These are phyloP conservation scores for Taxillus chinensis DNA, from an alignment of 164 flowering plant species.

Conservation along the genomic window DNA sequence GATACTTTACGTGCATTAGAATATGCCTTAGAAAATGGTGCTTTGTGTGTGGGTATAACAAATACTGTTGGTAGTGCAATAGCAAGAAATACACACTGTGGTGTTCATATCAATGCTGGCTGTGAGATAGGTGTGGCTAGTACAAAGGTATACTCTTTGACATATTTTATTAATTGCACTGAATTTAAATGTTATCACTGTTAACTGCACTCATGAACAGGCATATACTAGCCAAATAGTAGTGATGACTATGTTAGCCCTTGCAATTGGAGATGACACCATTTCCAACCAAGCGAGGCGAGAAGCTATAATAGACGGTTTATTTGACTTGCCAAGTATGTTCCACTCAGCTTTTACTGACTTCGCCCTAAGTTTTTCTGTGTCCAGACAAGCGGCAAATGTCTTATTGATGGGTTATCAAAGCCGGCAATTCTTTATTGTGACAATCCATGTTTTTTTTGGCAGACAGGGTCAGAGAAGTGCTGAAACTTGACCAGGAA, in stretches of 20 bases:
- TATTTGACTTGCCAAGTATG: constrained; percentile 84
- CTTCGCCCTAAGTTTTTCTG: too few relatives aligned
- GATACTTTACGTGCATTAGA: constrained; percentile 80
- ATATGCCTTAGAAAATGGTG: constrained; percentile 88
- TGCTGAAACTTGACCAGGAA: constrained; percentile 73
- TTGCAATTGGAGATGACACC: constrained; percentile 81
- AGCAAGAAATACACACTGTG: constrained; percentile 90
- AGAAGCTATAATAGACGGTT: constrained; percentile 75
- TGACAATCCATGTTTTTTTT: constrained; percentile 1
- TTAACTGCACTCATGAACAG: constrained; percentile 22
- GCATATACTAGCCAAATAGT: constrained; percentile 98
- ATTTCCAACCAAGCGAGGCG: constrained; percentile 71
- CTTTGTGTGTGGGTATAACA: constrained; percentile 94
- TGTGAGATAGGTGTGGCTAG: constrained; percentile 98
- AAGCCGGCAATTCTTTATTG: background rate
- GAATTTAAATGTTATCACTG: background rate
- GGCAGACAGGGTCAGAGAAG: constrained; percentile 75
- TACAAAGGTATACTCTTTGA: constrained; percentile 57
- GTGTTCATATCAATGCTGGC: constrained; percentile 97
- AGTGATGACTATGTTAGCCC: constrained; percentile 92
- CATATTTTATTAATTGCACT: background rate
- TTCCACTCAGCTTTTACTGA: constrained; percentile 2
- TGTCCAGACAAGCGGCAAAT: too few relatives aligned
- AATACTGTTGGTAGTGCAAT: constrained; percentile 97
- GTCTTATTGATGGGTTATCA: too few relatives aligned